A percentile compares a stretch with the other conserved stretches of the same genome.
Conservation (phyloP, 2,329 filamentous ascomycete species). For the Botryotinia calthae region DNA sequence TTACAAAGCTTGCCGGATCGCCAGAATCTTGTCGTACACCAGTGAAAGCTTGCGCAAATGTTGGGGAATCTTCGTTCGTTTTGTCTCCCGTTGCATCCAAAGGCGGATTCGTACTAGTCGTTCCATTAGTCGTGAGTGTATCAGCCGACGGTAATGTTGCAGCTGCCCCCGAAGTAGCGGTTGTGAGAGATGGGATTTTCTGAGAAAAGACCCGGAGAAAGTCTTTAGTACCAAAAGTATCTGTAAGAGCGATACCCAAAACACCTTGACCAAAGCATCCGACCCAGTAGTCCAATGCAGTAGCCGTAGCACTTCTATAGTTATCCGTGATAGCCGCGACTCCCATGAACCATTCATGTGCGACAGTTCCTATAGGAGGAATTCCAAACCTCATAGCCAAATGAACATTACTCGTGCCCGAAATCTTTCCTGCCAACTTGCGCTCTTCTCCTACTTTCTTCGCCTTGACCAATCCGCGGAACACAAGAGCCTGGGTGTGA, state of each 20-base stretch:
- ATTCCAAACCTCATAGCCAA: slow-evolving; percentile 91
- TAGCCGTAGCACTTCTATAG: slow-evolving; percentile 80
- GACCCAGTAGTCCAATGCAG: slow-evolving; percentile 84
- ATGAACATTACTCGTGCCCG: slow-evolving; percentile 94
- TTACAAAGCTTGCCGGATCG: slow-evolving; percentile 64
- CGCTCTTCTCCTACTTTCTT: slow-evolving; percentile 65
- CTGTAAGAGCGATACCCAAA: slow-evolving; percentile 84
- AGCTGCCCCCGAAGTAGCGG: slow-evolving; percentile 32
- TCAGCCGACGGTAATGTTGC: slow-evolving; percentile 33
- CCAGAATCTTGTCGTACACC: slow-evolving; percentile 72
- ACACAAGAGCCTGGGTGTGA: slow-evolving; percentile 88
- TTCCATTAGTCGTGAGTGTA: slow-evolving; percentile 1
- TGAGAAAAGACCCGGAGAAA: slow-evolving; percentile 84
- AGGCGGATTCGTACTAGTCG: slow-evolving; percentile 8
- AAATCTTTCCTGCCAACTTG: slow-evolving; percentile 69
- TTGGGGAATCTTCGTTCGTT: slow-evolving; percentile 42
- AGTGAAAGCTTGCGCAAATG: slow-evolving; percentile 64
- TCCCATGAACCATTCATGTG: slow-evolving; percentile 99
- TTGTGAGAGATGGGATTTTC: slow-evolving; percentile 50
- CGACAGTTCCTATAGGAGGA: slow-evolving; percentile 81
- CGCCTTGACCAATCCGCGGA: slow-evolving; percentile 79
- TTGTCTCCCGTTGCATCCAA: slow-evolving; percentile 44
- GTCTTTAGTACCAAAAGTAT: slow-evolving; percentile 90
- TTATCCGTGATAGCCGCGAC: slow-evolving; percentile 87
- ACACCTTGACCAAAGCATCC: slow-evolving; percentile 84